Evolutionary conservation across 768 basidiomycete genomes (phyloP).

Genomic region (Tylopilus plumbeoviolaceoides): DNA sequence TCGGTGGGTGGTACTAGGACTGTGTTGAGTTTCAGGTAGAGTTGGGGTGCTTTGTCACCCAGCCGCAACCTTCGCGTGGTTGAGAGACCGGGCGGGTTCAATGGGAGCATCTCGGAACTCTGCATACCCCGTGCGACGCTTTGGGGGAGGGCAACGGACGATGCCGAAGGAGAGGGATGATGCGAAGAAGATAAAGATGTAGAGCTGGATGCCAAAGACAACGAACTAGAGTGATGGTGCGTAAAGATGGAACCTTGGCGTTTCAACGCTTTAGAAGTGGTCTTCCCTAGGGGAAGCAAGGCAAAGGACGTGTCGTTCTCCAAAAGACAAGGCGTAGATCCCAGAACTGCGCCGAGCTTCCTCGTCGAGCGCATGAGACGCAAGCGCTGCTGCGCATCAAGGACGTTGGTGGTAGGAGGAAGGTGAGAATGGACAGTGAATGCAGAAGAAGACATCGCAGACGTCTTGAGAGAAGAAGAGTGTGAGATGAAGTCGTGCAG

Average conservation of each 20-base stretch:
- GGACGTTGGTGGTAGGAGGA: constrained; percentile 34
- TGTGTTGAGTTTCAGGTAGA: constrained; percentile 23
- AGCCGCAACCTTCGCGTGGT: constrained; percentile 7
- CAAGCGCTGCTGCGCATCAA: constrained; percentile 29
- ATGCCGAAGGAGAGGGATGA: constrained; percentile 14
- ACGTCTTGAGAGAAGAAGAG: constrained; percentile 3
- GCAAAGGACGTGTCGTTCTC: constrained; percentile 23
- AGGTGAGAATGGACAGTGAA: constrained; percentile 19
- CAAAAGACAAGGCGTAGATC: constrained; percentile 34
- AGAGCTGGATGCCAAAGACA: constrained; percentile 21
- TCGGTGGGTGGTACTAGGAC: constrained; percentile 11
- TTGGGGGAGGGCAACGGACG: constrained; percentile 14
- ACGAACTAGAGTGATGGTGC: constrained; percentile 18
- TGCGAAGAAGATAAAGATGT: constrained; percentile 9
- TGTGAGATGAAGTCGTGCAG: background rate
- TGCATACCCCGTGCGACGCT: background rate
- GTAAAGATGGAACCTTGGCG: constrained; percentile 33
- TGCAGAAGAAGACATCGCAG: constrained; percentile 20
- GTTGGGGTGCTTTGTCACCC: constrained; percentile 16
- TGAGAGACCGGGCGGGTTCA: constrained; percentile 20
- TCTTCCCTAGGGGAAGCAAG: constrained; percentile 20
- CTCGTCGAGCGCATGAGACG: constrained; percentile 37
- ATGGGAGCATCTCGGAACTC: constrained; percentile 7
- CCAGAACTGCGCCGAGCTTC: constrained; percentile 34
- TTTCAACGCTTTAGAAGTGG: constrained; percentile 20